Conservation (phyloP, 495 filamentous ascomycete species). For the Penicillium paxilli region DNA sequence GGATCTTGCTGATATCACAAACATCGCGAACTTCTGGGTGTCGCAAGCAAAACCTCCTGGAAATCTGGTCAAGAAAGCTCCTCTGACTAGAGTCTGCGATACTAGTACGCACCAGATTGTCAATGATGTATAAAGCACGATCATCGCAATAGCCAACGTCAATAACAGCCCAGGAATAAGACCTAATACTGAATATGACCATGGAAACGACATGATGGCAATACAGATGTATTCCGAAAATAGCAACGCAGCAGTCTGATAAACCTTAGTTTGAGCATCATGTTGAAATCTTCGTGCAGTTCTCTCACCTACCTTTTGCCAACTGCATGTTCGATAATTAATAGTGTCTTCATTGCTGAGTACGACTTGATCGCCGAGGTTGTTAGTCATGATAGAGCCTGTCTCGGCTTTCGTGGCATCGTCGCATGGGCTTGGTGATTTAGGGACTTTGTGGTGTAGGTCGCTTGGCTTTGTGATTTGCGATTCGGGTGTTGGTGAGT, state of each 20-base stretch:
- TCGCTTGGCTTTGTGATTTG: not conserved
- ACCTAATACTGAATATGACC: conserved; percentile 78
- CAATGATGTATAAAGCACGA: conserved; percentile 81
- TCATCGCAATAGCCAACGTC: conserved; percentile 65
- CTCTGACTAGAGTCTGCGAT: not conserved
- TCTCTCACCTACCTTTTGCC: conserved; percentile 63
- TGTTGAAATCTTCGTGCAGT: not conserved
- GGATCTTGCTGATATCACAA: conserved; percentile 81
- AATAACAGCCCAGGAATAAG: conserved; percentile 81
- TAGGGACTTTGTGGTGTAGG: not conserved
- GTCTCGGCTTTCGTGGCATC: not conserved
- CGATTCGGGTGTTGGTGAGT: not conserved
- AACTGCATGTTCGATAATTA: conserved; percentile 82
- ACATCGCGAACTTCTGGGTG: conserved; percentile 83
- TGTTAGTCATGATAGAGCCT: not conserved
- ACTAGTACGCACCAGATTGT: conserved; percentile 59
- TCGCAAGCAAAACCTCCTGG: conserved; percentile 73
- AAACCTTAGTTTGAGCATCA: not conserved
- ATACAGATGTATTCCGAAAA: conserved; percentile 89
- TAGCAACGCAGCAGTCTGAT: conserved; percentile 72
- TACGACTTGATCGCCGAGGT: conserved; percentile 11
- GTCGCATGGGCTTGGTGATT: not conserved
- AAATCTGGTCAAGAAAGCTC: not conserved
- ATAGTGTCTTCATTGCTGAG: conserved; percentile 58
- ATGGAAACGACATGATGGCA: conserved; percentile 89